Percentiles rank a stretch among this genome's conserved stretches.
Conservation (phyloP, 1,284 basidiomycete genomes). For the Agroathelia rolfsii region DNA sequence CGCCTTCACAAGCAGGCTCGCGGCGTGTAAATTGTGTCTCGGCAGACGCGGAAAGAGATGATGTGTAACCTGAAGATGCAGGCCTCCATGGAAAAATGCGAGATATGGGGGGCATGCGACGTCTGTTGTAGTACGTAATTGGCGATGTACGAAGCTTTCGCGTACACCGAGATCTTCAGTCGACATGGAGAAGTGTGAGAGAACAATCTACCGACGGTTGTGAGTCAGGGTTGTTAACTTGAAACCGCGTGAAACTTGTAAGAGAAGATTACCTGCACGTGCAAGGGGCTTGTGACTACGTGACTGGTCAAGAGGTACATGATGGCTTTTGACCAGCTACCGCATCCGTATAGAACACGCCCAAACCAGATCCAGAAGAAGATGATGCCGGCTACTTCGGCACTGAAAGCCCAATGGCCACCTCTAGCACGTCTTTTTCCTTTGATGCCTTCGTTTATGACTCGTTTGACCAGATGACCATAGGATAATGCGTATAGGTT, state of each 20-base stretch:
- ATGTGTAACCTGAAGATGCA: conserved; percentile 93
- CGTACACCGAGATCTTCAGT: conserved; percentile 84
- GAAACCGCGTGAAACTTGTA: background rate
- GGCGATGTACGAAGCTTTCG: conserved; percentile 89
- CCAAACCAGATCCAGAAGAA: conserved; percentile 82
- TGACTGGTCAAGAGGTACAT: conserved; percentile 74
- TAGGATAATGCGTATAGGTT: conserved; percentile 94
- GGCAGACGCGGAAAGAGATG: conserved; percentile 95
- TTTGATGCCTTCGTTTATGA: conserved; percentile 51
- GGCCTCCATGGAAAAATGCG: conserved; percentile 88
- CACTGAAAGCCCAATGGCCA: conserved; percentile 60
- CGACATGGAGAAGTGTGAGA: conserved; percentile 96
- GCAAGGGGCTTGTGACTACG: conserved; percentile 73
- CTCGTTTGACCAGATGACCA: conserved; percentile 57
- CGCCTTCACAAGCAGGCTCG: conserved; percentile 75
- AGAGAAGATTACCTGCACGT: conserved; percentile 56
- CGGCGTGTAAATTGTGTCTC: conserved; percentile 82
- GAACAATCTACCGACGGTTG: conserved; percentile 69
- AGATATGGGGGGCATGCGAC: conserved; percentile 80
- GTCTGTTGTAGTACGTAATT: conserved; percentile 93
- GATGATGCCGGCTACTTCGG: conserved; percentile 59
- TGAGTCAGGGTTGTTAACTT: conserved; percentile 4
- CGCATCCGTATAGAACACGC: conserved; percentile 53
- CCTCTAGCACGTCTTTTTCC: conserved; percentile 48
- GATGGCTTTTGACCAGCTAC: conserved; percentile 55